Conservation (phyloP, 2,329 filamentous ascomycete genomes). For the Sporothrix phasma region DNA sequence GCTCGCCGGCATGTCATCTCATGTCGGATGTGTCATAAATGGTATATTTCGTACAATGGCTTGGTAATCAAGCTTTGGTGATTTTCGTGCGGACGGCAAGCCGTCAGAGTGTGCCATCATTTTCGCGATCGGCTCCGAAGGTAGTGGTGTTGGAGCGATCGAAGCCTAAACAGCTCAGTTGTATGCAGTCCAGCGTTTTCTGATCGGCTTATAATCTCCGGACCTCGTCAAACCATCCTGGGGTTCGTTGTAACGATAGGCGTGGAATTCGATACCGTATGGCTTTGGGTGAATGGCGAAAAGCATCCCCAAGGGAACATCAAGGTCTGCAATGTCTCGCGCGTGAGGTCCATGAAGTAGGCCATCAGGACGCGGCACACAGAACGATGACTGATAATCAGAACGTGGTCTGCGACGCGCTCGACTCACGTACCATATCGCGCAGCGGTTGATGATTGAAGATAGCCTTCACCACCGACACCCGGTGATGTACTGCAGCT, state of each 20-base stretch:
- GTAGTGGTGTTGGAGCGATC: background rate
- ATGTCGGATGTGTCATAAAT: background rate
- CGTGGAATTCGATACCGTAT: conserved; percentile 94
- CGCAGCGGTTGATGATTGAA: conserved; percentile 91
- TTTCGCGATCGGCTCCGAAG: background rate
- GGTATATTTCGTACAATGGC: background rate
- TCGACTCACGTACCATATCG: conserved; percentile 96
- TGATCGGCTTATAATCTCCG: conserved; percentile 75
- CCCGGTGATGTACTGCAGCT: conserved; percentile 95
- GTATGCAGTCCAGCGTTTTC: conserved; percentile 39
- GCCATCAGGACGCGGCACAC: conserved; percentile 87
- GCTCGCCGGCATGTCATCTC: background rate
- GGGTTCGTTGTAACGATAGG: conserved; percentile 77
- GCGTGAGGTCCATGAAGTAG: conserved; percentile 88
- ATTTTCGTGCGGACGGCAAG: background rate
- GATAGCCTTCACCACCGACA: conserved; percentile 88
- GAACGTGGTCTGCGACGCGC: conserved; percentile 88
- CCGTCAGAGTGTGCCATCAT: background rate
- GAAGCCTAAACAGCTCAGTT: conserved; percentile 19
- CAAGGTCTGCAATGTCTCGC: conserved; percentile 90
- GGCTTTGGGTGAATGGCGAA: conserved; percentile 96
- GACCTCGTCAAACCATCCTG: conserved; percentile 75
- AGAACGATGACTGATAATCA: conserved; percentile 86
- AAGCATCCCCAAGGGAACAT: conserved; percentile 85
- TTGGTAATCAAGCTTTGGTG: background rate